These are phyloP conservation scores for Mangifera indica DNA, from an alignment of 345 rosid species.

Conservation along the genomic window DNA sequence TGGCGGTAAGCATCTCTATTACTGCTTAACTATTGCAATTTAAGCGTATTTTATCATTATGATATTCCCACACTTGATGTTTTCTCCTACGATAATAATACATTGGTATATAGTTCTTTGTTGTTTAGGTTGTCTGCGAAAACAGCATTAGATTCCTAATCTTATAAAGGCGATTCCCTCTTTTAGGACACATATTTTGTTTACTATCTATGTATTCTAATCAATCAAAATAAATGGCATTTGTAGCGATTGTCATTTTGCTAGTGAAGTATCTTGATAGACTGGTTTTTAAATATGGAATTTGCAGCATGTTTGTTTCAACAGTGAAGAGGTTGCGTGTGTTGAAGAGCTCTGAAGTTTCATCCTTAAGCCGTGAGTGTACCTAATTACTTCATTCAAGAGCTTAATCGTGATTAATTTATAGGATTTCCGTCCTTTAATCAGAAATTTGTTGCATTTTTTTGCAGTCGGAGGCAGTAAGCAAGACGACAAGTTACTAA, in stretches of 20 bases:
- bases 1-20: conserved; percentile 88
- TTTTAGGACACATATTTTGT: neutral
- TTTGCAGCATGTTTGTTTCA: conserved; percentile 86
- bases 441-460: neutral
- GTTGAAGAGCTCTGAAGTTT: conserved; percentile 76
- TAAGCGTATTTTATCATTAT: conserved; percentile 14
- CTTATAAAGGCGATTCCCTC: neutral
- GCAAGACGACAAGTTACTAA: conserved; percentile 31
- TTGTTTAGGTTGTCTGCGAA: conserved; percentile 25
- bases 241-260: neutral
- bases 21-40: conserved; percentile 36
- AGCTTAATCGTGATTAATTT: neutral
- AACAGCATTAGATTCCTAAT: conserved; percentile 38
- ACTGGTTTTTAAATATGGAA: neutral
- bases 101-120: conserved; percentile 20
- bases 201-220: neutral
- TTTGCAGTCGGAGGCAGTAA: conserved; percentile 43
- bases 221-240: neutral
- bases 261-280: neutral
- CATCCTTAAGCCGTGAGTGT: conserved; percentile 43
- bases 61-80: conserved; percentile 29
- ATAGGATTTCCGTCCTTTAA: neutral
- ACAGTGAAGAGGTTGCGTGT: conserved; percentile 90
- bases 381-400: neutral
- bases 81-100: conserved; percentile 10